Percentiles rank a stretch among this genome's conserved stretches.
Conservation (phyloP, 2,329 filamentous ascomycete genomes). For the Alternaria triticimaculans region DNA sequence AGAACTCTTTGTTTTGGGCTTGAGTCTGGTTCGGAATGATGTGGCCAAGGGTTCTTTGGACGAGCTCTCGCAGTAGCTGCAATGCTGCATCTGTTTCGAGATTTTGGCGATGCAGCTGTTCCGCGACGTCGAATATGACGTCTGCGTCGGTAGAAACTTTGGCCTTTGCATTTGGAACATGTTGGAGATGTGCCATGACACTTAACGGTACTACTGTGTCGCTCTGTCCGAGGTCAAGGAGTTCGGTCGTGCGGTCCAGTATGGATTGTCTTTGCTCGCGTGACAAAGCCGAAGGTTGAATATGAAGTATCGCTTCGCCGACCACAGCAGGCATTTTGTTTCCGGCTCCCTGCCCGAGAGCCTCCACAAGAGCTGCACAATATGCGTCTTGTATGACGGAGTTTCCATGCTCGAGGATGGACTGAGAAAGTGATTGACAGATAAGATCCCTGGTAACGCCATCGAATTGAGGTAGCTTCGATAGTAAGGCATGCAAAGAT, state of each 20-base stretch:
- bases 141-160: constrained; percentile 37
- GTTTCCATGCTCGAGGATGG: constrained; percentile 28
- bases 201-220: constrained; percentile 24
- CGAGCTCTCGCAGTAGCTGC: constrained; percentile 34
- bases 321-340: constrained; percentile 13
- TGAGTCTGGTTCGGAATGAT: constrained; percentile 45
- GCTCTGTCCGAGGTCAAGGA: constrained; percentile 15
- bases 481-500: constrained; percentile 26
- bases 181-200: constrained; percentile 42
- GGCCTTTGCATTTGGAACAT: constrained; percentile 45
- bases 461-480: constrained; percentile 22
- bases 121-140: constrained; percentile 36
- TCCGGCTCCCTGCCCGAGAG: constrained; percentile 15
- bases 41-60: constrained; percentile 35
- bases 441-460: constrained; percentile 9
- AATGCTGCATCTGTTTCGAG: constrained; percentile 20
- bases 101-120: constrained; percentile 26
- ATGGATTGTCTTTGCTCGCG: constrained; percentile 43
- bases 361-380: constrained; percentile 23
- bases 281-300: constrained; percentile 33
- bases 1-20: constrained; percentile 39
- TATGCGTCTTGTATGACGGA: constrained; percentile 28
- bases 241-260: constrained; percentile 35
- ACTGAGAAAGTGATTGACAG: constrained; percentile 26
- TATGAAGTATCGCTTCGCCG: constrained; percentile 27